Conservation (phyloP, 768 basidiomycete species). For the Tephrocybe sp. region DNA sequence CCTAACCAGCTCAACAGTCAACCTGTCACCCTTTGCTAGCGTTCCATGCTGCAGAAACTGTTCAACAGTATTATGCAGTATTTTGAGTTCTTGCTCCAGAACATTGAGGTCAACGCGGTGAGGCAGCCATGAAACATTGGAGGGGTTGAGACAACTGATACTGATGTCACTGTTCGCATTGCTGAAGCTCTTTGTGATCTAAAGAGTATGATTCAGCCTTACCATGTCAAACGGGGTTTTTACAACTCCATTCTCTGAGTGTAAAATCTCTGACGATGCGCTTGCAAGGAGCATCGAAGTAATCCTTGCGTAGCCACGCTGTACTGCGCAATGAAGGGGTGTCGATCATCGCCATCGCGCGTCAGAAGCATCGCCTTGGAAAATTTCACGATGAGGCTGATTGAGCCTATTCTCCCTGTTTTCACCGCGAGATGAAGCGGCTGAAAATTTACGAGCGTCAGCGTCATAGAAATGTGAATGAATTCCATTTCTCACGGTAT, state of each 20-base stretch:
- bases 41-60: conserved; percentile 22
- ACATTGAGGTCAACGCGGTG: conserved; percentile 14
- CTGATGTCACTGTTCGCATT: neutral
- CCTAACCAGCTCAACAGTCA: conserved; percentile 21
- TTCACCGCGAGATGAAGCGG: conserved; percentile 57
- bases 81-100: conserved; percentile 23
- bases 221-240: conserved; percentile 41
- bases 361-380: conserved; percentile 33
- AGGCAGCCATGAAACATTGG: conserved; percentile 11
- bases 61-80: conserved; percentile 24
- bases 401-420: conserved; percentile 23
- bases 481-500: conserved; percentile 39
- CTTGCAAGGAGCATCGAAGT: conserved; percentile 37
- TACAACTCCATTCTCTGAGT: conserved; percentile 52
- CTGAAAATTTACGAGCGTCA: conserved; percentile 26
- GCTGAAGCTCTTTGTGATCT: conserved; percentile 16
- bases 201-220: conserved; percentile 25
- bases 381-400: conserved; percentile 38
- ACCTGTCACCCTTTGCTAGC: conserved; percentile 20
- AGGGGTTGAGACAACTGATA: neutral
- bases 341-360: conserved; percentile 48
- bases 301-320: conserved; percentile 31
- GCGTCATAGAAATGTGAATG: neutral
- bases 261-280: conserved; percentile 37
- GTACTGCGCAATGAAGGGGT: conserved; percentile 50